Evolutionary conservation across 192 early-diverging fungal species (phyloP), one percentile per base, ranked within the genome.

Genomic region (Podila epigama): DNA sequence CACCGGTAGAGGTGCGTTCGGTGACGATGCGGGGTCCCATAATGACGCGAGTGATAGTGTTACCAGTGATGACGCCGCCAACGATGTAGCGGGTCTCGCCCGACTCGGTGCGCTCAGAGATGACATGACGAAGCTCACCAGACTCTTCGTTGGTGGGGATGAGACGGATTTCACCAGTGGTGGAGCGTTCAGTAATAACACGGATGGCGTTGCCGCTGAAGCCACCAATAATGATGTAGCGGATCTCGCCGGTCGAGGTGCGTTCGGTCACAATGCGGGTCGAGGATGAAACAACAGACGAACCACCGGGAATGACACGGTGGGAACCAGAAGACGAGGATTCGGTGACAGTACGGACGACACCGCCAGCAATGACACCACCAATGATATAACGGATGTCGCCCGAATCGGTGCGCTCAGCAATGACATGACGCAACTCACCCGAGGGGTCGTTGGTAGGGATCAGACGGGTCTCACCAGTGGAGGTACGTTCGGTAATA

Each of bases 391-490:
- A 68, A 2, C 66, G 65, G 50, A 58, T 77, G 5, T 42, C 56
- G 27, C 73, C 73, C 42, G 66, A 63, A 29, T 77, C 66, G 39
- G 33, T 35, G 32, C 66, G 65, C 50, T 77, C 73, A 52, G 65
- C 36, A 41, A 59, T 77, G 4, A 77, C 73, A 52, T 77, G 73
- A 22, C 56, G 66, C 5, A 77, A 29, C 32, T 77, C 73, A 20
- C 73, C 73, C 40, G 60, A 68, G 66, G 73, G 58, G 39, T 77
- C 73, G 50, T 77, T 77, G 37, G 73, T 77, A n/a, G 73, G 73
- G 32, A 68, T 51, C 32, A 64, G 54, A 25, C 59, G 65, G 29
- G 34, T 68, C 56, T 77, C 73, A 20, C 73, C 73, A 37, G 39
- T 51, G 1, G 54, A 32, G 25, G 59, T 63, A 20, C 66, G 66